Base-by-base conservation (phyloP, 2,329 filamentous ascomycete species). In the Cladophialophora yegresii region DNA sequence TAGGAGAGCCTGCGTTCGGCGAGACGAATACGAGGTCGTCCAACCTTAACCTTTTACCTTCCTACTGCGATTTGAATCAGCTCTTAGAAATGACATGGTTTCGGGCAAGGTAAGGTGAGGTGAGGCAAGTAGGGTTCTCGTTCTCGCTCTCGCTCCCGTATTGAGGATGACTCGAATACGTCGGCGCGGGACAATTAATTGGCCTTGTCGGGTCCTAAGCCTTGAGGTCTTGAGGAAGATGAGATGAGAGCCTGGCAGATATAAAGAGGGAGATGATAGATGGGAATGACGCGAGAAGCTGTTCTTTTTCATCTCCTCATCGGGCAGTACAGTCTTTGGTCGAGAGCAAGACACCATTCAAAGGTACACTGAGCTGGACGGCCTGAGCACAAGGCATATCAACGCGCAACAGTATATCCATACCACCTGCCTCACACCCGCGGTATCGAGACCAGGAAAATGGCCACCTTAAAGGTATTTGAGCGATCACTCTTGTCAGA, bases 391-490 rank as follows among this genome's bases (percentile, higher is more conserved):
- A 28, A 28, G 3, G 26, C 26, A 3, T 6, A 28, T 28, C 26
- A 28, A 28, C 26, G 9, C 1, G 28, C n/a, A 23, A 50, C 23
- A n/a, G 30, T 10, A n/a, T 4, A 30, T 54, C 51, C 9, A 54
- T 28, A 22, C 22, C 2, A 32, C 16, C 9, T n/a, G 36, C 4
- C 13, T n/a, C 54, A 13, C 6, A 28, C 26, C 26, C 3, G 26
- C 6, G 26, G 26, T 9, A 28, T 47, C 10, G 32, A 33, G 22
- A 58, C n/a, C 36, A n/a, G 4, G 4, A 3, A 51, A 45, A 63
- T 63, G 61, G 54, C 45, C 16, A 23, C 36, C 32, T n/a, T 43
- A 9, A 54, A 63, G 61, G 61, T 63, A 47, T 16, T 6, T 40
- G 36, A 32, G 45, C 26, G 23, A 28, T 50, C 43, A 20, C 13